Percentiles rank a stretch among this genome's conserved stretches.
Conservation (phyloP, 495 filamentous ascomycete species). For the Tuber microsphaerosporum region DNA sequence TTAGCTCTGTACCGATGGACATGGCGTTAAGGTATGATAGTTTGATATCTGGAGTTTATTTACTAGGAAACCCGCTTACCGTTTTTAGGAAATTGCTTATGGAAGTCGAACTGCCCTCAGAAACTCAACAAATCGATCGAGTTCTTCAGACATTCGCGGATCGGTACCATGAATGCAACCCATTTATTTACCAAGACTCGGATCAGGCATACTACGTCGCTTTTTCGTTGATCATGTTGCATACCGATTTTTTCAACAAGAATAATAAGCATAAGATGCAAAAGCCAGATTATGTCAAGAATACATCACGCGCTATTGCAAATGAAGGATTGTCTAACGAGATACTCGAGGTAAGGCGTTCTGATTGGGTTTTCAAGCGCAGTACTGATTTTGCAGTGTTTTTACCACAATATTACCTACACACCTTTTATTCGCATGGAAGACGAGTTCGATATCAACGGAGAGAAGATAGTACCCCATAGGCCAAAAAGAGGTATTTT, state of each 20-base stretch:
- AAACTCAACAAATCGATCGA: constrained; percentile 96
- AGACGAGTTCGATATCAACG: constrained; percentile 76
- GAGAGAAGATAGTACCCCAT: constrained; percentile 64
- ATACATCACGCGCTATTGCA: constrained; percentile 53
- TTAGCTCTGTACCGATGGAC: constrained; percentile 93
- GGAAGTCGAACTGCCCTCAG: constrained; percentile 91
- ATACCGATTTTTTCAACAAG: constrained; percentile 98
- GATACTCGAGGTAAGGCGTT: constrained; percentile 55
- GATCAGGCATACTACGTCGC: constrained; percentile 97
- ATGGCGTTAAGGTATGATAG: constrained; percentile 63
- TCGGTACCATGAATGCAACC: constrained; percentile 96
- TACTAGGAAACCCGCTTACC: constrained; percentile 6
- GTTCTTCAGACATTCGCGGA: constrained; percentile 91
- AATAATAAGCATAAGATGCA: constrained; percentile 99
- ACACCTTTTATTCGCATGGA: constrained; percentile 96
- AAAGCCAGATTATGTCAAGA: constrained; percentile 89
- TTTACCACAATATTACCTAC: constrained; percentile 97
- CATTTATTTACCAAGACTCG: constrained; percentile 83
- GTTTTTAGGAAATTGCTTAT: constrained; percentile 71
- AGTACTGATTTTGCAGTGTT: constrained; percentile 49
- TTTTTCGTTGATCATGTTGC: constrained; percentile 90
- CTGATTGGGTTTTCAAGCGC: constrained; percentile 4
- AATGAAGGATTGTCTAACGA: constrained; percentile 86
- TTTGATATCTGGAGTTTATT: not conserved
- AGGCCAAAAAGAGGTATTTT: constrained; percentile 66